A percentile compares a stretch with the other conserved stretches of the same genome.
phyloP scores from a whole-genome alignment of 768 basidiomycete genomes.

The Lyophyllum shimeji region DNA sequence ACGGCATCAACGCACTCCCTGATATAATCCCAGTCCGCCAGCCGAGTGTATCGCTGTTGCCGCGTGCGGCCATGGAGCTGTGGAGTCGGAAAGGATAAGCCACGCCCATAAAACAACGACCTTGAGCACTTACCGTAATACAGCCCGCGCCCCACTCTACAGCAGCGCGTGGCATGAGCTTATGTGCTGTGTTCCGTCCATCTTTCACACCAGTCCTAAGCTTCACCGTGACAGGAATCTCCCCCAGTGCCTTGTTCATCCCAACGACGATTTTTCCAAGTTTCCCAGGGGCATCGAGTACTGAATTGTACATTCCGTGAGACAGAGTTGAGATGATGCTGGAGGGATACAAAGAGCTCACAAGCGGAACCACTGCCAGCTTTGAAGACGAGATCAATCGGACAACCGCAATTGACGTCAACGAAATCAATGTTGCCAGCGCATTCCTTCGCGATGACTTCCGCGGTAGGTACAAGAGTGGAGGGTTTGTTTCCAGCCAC shows the following conservation, averaged over 20 bases:
- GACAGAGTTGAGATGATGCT: neutral
- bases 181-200: slow-evolving; percentile 83
- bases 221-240: slow-evolving; percentile 89
- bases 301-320: slow-evolving; percentile 34
- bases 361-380: slow-evolving; percentile 87
- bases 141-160: slow-evolving; percentile 47
- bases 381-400: slow-evolving; percentile 94
- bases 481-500: slow-evolving; percentile 86
- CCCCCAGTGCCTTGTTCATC: slow-evolving; percentile 89
- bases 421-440: slow-evolving; percentile 79
- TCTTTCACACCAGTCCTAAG: slow-evolving; percentile 94
- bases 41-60: slow-evolving; percentile 90
- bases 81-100: neutral
- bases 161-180: slow-evolving; percentile 80
- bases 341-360: slow-evolving; percentile 37
- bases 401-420: slow-evolving; percentile 95
- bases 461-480: slow-evolving; percentile 77
- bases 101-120: neutral
- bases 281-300: slow-evolving; percentile 80
- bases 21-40: slow-evolving; percentile 96
- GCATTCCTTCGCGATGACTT: slow-evolving; percentile 73
- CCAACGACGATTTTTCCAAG: slow-evolving; percentile 86
- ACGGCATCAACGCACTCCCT: slow-evolving; percentile 83
- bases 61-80: slow-evolving; percentile 95
- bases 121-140: slow-evolving; percentile 36